These are phyloP conservation scores for Hygrophorus pudorinus DNA, from an alignment of 768 basidiomycete species.

Conservation along the genomic window DNA sequence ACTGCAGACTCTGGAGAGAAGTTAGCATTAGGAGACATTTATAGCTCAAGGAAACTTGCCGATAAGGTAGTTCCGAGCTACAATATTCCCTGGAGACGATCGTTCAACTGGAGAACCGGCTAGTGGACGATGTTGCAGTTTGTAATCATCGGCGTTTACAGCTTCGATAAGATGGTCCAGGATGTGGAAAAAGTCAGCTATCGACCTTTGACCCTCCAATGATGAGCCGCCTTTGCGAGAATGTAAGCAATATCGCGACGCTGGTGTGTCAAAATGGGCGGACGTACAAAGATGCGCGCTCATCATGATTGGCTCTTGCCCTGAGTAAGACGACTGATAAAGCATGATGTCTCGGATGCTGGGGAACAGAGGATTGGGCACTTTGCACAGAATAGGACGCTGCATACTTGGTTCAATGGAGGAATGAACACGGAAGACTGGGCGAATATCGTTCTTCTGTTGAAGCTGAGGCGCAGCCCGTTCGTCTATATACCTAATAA, in stretches of 20 bases:
- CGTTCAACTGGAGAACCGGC: constrained; percentile 9
- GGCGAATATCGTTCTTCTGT: too few relatives aligned
- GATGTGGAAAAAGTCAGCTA: constrained; percentile 12
- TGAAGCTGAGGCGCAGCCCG: too few relatives aligned
- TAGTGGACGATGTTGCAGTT: constrained; percentile 7
- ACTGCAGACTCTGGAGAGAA: constrained; percentile 11
- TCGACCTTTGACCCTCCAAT: constrained; percentile 13
- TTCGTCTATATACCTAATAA: too few relatives aligned
- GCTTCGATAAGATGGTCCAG: constrained; percentile 10
- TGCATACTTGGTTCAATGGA: too few relatives aligned
- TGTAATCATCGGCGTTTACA: constrained; percentile 8
- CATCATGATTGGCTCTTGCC: background rate
- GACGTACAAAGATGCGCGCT: constrained; percentile 4
- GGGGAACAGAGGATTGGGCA: too few relatives aligned
- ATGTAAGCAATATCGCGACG: constrained; percentile 1
- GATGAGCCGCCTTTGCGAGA: constrained; percentile 12
- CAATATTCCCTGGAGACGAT: constrained; percentile 13
- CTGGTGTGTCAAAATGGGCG: background rate
- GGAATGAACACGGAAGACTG: too few relatives aligned
- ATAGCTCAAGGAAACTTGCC: constrained; percentile 8
- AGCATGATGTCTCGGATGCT: constrained; percentile 2
- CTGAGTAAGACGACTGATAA: background rate
- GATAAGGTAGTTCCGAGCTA: constrained; percentile 12
- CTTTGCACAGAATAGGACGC: too few relatives aligned
- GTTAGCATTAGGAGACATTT: constrained; percentile 12